Evolutionary conservation across 140 eudicot genomes (phyloP), one percentile per base, ranked within the genome.

Genomic region (Senecio squalidus): DNA sequence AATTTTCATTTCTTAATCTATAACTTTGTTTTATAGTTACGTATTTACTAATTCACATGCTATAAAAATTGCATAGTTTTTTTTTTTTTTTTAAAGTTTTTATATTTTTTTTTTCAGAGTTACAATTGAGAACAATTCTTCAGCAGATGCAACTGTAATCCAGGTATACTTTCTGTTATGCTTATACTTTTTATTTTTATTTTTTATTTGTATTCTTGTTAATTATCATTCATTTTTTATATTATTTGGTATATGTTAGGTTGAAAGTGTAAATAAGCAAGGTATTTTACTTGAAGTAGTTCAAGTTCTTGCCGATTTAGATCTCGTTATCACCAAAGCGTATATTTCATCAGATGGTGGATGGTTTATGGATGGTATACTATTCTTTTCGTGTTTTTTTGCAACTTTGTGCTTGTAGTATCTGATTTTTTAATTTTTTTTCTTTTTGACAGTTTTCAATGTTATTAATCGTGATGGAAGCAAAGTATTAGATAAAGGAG

Each of bases 331-430:
- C 21, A 91, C 74, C 46, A 91, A 91, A 76, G 98, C 94, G 0
- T 91, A 91, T 70, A 83, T 91, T 41, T 91, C 96, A 6, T 91
- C 98, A 9, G 98, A 91, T 55, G 98, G 91, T 5, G 94, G 91
- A 48, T 91, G 98, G 98, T 91, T 91, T 78, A 86, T 91, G 98
- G 98, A 91, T 63, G 98, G 98, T 86, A 81, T 56, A 27, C 0
- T 31, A 23, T 62, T 60, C 9, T 1, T 3, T 26, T 29, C 48
- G 51, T 60, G 47, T 51, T 38, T 26, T 59, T 36, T 17, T 25
- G 27, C 23, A 30, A 23, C 46, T 52, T 61, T 17, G 31, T 23
- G 60, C 27, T 43, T 50, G 6, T 17, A 21, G 48, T 52, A 28
- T 41, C 34, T 73, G 44, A 72, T 41, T 40, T 60, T 60, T 3